These are phyloP conservation scores for Vicia sativa DNA, from an alignment of 306 rosid species.

Conservation along the genomic window DNA sequence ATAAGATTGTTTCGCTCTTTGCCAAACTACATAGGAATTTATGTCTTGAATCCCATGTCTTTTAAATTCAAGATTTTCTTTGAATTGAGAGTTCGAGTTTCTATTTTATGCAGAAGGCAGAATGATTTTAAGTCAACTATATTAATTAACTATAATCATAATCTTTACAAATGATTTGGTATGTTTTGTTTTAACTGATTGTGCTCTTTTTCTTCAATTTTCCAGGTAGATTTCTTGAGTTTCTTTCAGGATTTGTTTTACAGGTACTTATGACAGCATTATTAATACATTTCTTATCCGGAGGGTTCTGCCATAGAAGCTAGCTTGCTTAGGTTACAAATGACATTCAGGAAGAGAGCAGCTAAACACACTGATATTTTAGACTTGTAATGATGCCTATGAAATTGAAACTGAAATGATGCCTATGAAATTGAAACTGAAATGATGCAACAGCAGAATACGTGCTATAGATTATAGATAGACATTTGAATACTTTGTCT, in stretches of 20 bases:
- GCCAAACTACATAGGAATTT: background rate
- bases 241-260: constrained; percentile 18
- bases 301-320: constrained; percentile 33
- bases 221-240: constrained; percentile 40
- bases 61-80: constrained; percentile 14
- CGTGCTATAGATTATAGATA: constrained; percentile 37
- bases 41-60: background rate
- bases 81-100: constrained; percentile 30
- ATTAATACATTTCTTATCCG: constrained; percentile 16
- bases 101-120: constrained; percentile 7
- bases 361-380: constrained; percentile 9
- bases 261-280: constrained; percentile 25
- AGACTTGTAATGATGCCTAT: constrained; percentile 13
- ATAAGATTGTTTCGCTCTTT: background rate
- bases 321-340: constrained; percentile 21
- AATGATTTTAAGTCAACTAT: constrained; percentile 14
- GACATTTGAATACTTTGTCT: constrained; percentile 25
- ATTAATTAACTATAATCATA: too few relatives aligned
- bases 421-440: too few relatives aligned
- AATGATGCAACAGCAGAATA: constrained; percentile 31
- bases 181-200: constrained; percentile 28
- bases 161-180: constrained; percentile 15
- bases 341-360: constrained; percentile 31
- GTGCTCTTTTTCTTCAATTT: constrained; percentile 34
- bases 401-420: constrained; percentile 35